Evolutionary conservation across 371 early-diverging fungal genomes (phyloP).

Genomic region (Mucor racemosus): DNA sequence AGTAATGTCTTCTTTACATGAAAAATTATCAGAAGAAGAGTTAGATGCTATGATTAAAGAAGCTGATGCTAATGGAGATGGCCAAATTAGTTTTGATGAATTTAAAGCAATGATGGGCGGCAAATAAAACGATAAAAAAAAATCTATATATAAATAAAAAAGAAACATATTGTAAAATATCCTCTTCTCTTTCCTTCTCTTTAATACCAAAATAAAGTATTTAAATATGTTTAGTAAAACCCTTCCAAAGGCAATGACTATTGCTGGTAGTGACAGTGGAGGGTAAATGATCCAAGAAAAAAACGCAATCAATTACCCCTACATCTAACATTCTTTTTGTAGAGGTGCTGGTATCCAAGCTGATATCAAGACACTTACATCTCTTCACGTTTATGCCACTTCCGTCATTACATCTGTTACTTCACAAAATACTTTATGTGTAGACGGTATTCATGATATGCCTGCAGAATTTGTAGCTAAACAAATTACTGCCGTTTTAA

Average conservation of each 20-base stretch:
- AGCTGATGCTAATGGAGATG: constrained; percentile 55
- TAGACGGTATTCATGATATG: constrained; percentile 70
- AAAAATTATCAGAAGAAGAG: constrained; percentile 62
- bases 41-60: constrained; percentile 70
- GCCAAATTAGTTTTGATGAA: constrained; percentile 49
- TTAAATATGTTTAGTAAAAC: constrained; percentile 13
- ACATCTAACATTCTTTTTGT: background rate
- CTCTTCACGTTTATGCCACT: constrained; percentile 73
- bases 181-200: background rate
- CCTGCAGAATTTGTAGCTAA: constrained; percentile 69
- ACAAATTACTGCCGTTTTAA: constrained; percentile 73
- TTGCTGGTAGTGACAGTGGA: constrained; percentile 72
- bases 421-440: constrained; percentile 83
- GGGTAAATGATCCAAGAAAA: constrained; percentile 38
- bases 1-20: constrained; percentile 60
- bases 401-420: constrained; percentile 81
- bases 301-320: background rate
- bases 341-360: constrained; percentile 87
- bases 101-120: constrained; percentile 61
- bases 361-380: constrained; percentile 85
- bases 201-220: background rate
- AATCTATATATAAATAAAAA: background rate
- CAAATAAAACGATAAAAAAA: too few species aligned
- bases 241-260: constrained; percentile 52
- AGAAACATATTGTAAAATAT: background rate